Evolutionary conservation across 2,329 filamentous ascomycete genomes (phyloP).

Genomic region (Botrytis hyacinthi): DNA sequence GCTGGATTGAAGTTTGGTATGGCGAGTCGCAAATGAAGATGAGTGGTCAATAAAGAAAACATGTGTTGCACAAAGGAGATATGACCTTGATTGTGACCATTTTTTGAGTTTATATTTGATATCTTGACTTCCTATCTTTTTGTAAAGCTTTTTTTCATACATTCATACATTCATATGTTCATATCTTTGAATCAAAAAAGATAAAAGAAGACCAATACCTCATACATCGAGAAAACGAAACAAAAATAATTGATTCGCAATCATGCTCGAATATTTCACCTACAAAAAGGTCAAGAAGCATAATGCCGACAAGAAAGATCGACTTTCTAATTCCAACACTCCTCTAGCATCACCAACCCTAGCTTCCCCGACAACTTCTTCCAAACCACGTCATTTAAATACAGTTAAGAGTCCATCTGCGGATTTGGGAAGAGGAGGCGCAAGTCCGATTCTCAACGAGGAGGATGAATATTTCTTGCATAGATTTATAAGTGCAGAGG

Average conservation of each 20-base stretch:
- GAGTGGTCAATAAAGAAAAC: slow-evolving; percentile 7
- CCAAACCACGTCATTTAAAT: slow-evolving; percentile 5
- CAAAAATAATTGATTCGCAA: slow-evolving; percentile 23
- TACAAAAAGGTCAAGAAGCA: slow-evolving; percentile 63
- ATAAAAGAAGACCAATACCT: not conserved
- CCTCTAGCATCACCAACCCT: slow-evolving; percentile 14
- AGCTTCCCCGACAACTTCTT: not conserved
- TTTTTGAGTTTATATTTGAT: not conserved
- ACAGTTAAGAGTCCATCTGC: slow-evolving; percentile 21
- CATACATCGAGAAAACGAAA: not conserved
- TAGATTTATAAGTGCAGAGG: slow-evolving; percentile 51
- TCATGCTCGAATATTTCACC: slow-evolving; percentile 62
- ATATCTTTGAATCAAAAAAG: not conserved
- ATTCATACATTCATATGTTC: not conserved
- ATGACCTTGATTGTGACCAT: slow-evolving; percentile 11
- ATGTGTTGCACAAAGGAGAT: not conserved
- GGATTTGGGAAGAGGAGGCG: not conserved
- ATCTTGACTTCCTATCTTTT: not conserved
- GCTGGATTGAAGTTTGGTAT: not conserved
- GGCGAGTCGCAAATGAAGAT: not conserved
- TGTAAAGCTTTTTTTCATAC: not conserved
- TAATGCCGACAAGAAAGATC: slow-evolving; percentile 47
- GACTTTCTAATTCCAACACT: slow-evolving; percentile 17
- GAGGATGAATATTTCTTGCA: slow-evolving; percentile 60
- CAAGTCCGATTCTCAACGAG: slow-evolving; percentile 49